Evolutionary conservation across 176 grass and related monocot species (phyloP), one percentile per base, ranked within the genome.

Genomic region (Oryza brachyantha): DNA sequence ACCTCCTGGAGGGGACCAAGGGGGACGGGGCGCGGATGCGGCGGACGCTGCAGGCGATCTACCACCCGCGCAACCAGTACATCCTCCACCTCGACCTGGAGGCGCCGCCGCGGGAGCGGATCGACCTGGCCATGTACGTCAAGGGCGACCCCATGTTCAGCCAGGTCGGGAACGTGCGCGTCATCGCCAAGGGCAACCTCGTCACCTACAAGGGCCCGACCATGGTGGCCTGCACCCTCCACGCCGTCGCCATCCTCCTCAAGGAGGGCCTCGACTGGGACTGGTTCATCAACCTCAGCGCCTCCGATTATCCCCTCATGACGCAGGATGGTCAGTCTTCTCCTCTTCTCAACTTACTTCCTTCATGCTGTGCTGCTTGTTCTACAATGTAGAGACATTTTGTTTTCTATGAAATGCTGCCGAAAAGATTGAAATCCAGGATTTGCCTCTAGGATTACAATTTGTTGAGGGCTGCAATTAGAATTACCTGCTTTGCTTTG

Each of bases 281-380:
- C 73, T 97, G 93, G 93, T 97, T 97, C 86, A 91, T 97, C 73
- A 97, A 97, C 73, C 86, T 97, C 34, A 97, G 93, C 8, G 90
- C 93, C 2, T 97, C 93, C 0, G 93, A 97, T 77, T 97, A 97
- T 84, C 93, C 93, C 12, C 90, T 97, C 55, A 86, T 97, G 83
- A 89, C 93, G 7, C 93, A 97, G 79, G 93, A 97, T 75, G 90
- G 93, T 93, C 42, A 87, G 83, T 90, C 5, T 55, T 82, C 35
- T 87, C 70, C 60, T 19, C 10, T 10, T 7, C 52, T 57, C 8
- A 57, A 57, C 10, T 57, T 57, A 2, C 21, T 55, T 39, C 3
- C 9, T 63, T 29, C 19, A 0, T 28, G 22, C 5, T 66, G 8
- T 40, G 60, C 5, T 40, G 60, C 5, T 69, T 52, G 17, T 52